Evolutionary conservation across 2,329 filamentous ascomycete genomes (phyloP), one percentile per base, ranked within the genome.

Genomic region (Pseudocercospora fijiensis): DNA sequence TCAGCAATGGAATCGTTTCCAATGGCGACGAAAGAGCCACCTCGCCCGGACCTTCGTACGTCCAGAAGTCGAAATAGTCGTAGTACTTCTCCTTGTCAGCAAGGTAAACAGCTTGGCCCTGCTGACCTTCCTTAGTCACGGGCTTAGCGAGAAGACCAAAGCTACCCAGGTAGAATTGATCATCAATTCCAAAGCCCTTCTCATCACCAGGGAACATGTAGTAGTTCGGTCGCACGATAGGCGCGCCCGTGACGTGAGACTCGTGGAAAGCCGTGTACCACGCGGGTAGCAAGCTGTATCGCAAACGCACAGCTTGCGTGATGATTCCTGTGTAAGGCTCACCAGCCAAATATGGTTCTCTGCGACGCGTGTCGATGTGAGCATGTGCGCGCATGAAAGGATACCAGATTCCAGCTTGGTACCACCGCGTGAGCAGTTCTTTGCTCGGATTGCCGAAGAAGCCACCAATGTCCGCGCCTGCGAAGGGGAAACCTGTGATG

Each of bases 261-360:
- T 96, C 88, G 74, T 94, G 92, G 83, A 99, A 99, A 8, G 94
- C 92, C 1, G 94, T 98, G 78, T 99, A 99, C 93, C 93, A 98
- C 0, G 91, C 87, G 27, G 95, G 95, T 45, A 99, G 84, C 37
- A 99, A 84, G 67, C 89, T 87, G 78, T 99, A 99, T 57, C 95
- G 87, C 47, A 99, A 84, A 33, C 93, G 89, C 47, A 99, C 83
- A 1, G 95, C 93, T 65, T 94, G 87, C 0, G 92, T 91, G 73
- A 96, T 91, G 76, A 97, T 96, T 58, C 85, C 84, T 3, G 88
- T 91, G 78, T 96, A 92, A 0, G 93, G 92, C 65, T 95, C 90
- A 10, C 90, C 90, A 10, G 88, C 83, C 63, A 98, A 82, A 75
- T 98, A 99, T 2, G 95, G 95, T 79, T 99, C 95, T 58, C 95